Evolutionary conservation across 2,329 filamentous ascomycete genomes (phyloP).

Genomic region (Nannizziopsis arthrosporioides): DNA sequence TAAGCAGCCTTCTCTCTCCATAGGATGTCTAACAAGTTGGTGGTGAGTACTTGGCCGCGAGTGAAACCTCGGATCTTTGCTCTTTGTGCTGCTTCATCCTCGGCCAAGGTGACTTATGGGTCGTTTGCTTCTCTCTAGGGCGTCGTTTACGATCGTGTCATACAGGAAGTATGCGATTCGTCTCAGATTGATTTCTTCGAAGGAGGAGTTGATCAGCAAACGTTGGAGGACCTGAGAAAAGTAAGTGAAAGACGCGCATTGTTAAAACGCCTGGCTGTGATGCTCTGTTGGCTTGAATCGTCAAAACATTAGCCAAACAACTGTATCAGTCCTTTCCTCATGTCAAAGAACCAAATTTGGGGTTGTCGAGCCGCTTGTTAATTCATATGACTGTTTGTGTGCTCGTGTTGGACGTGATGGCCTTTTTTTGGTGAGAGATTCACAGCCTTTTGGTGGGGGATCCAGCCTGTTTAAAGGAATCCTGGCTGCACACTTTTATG

Average conservation of each 20-base stretch:
- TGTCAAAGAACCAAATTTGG: too few species aligned
- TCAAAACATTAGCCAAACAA: background rate
- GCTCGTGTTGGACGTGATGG: constrained; percentile 19
- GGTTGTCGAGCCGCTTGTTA: background rate
- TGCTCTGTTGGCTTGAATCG: background rate
- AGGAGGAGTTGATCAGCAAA: constrained; percentile 76
- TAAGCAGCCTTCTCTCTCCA: constrained; percentile 5
- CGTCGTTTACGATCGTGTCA: constrained; percentile 76
- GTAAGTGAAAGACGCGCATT: constrained; percentile 45
- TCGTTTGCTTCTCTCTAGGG: constrained; percentile 40
- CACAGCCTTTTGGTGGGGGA: constrained; percentile 26
- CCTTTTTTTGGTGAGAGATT: constrained; percentile 19
- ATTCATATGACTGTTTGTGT: background rate
- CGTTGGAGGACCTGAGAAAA: constrained; percentile 74
- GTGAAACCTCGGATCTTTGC: background rate
- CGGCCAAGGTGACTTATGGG: background rate
- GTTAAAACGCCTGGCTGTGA: background rate
- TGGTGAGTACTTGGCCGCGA: constrained; percentile 31
- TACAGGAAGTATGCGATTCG: constrained; percentile 81
- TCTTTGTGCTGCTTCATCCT: constrained; percentile 10
- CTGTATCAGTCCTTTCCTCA: background rate
- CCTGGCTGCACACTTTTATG: constrained; percentile 28
- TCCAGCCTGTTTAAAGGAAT: constrained; percentile 28
- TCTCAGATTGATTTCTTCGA: constrained; percentile 96
- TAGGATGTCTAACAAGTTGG: constrained; percentile 39